Conservation (phyloP, 805 yeast species). For the Yarrowia porcina region DNA sequence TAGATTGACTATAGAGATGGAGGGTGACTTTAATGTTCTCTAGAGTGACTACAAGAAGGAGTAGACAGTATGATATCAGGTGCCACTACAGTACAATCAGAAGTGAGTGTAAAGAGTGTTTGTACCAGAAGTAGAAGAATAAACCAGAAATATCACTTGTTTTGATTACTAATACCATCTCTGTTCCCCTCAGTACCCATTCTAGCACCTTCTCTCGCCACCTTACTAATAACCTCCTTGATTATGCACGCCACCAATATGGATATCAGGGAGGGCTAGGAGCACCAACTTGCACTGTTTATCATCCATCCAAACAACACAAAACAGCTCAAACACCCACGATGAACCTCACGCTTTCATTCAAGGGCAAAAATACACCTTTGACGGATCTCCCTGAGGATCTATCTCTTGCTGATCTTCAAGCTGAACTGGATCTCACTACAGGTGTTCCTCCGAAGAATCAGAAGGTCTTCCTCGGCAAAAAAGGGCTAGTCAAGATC, state of each 20-base stretch:
- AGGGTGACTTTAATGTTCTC: too few species aligned
- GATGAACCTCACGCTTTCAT: slow-evolving; percentile 31
- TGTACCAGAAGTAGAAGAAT: too few species aligned
- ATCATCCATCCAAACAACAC: neutral
- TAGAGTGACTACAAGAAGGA: too few species aligned
- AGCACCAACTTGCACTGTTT: neutral
- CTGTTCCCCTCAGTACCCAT: neutral
- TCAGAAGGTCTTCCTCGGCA: slow-evolving; percentile 37
- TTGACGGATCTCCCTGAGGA: slow-evolving; percentile 28
- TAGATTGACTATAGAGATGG: too few species aligned
- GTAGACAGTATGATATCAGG: too few species aligned
- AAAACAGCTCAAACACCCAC: neutral
- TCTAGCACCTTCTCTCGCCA: neutral
- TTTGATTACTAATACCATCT: too few species aligned
- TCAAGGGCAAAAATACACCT: slow-evolving; percentile 27
- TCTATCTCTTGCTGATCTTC: slow-evolving; percentile 31
- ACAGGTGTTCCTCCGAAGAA: slow-evolving; percentile 35
- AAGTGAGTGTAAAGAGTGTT: too few species aligned
- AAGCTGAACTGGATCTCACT: slow-evolving; percentile 32
- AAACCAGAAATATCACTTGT: too few species aligned
- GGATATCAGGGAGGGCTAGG: neutral
- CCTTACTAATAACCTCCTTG: slow-evolving; percentile 1
- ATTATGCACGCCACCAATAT: slow-evolving; percentile 25
- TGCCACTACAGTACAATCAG: too few species aligned
- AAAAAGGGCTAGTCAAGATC: slow-evolving; percentile 32